phyloP scores from a whole-genome alignment of 2,329 filamentous ascomycete genomes.

The Colletotrichum sp. region DNA sequence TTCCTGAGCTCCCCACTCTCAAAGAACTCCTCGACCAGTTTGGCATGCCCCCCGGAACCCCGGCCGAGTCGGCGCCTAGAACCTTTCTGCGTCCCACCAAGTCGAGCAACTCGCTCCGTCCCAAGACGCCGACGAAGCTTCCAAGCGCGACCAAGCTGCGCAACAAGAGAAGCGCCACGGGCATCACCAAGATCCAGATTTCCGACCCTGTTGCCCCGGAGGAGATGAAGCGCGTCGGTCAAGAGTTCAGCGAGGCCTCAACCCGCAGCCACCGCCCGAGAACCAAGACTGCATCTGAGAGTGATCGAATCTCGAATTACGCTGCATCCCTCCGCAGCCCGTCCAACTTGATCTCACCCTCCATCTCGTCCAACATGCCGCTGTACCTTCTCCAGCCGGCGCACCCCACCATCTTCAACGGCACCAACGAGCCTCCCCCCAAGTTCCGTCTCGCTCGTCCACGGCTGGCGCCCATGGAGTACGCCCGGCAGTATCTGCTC shows the following conservation, averaged over 20 bases:
- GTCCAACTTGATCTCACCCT: constrained; percentile 3
- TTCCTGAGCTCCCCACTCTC: constrained; percentile 5
- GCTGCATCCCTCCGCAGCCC: neutral
- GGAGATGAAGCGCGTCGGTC: constrained; percentile 8
- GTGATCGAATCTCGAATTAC: neutral
- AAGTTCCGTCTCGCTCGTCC: constrained; percentile 11
- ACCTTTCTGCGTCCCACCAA: constrained; percentile 5
- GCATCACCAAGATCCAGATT: constrained; percentile 15
- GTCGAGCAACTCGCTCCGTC: constrained; percentile 11
- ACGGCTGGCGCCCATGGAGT: constrained; percentile 45
- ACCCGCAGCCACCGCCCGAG: neutral
- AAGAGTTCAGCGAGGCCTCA: neutral
- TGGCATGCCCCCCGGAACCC: neutral
- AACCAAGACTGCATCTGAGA: neutral
- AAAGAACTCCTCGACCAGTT: constrained; percentile 13
- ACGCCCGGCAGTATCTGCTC: constrained; percentile 38
- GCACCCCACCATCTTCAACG: constrained; percentile 9
- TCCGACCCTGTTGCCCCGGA: constrained; percentile 11
- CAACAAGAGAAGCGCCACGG: constrained; percentile 11
- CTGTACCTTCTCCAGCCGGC: constrained; percentile 16
- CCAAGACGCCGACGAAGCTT: neutral
- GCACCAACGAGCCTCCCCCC: constrained; percentile 6
- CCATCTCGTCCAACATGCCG: neutral
- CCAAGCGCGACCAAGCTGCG: constrained; percentile 15
- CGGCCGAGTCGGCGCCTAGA: neutral